Evolutionary conservation across 768 basidiomycete species (phyloP), one percentile per base, ranked within the genome.

Genomic region (Suillus subalutaceus): DNA sequence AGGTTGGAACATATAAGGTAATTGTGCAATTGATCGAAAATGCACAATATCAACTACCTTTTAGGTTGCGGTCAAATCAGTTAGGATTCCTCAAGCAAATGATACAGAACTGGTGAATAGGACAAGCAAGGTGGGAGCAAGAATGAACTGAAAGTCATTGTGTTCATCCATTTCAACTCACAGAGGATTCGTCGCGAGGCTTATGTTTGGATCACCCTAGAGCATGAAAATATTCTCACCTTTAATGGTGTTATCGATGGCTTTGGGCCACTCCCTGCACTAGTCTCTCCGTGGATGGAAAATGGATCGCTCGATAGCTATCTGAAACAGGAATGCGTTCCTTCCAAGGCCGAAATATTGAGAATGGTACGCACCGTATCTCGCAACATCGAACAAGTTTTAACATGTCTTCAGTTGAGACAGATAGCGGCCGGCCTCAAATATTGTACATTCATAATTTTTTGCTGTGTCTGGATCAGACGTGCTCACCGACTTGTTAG

Each of bases 231-330:
- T 41, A 62, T 75, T 13, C 56, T 75, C 7, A 68, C 62, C 0
- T 61, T 75, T 6, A 63, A 63, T 64, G 74, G 74, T 15, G 53
- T 70, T 16, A 57, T 63, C 8, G 37, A 60, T 10, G 69, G 63
- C 15, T 75, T 74, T 67, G 74, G 74, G 12, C 66, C 44, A 12
- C 66, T 73, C 26, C 63, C 62, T 12, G 66, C 74, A 6, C 9
- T 74, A 44, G 69, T 77, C 40, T 71, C 74, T 59, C 73, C 71
- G 1, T 78, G 71, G 72, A 72, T 73, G 65, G 52, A 61, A 37
- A 78, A 74, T 2, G 78, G 78, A 12, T 72, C 79, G 55, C 63
- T 82, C 3, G 53, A 65, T 38, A 67, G 68, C n/a, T 80, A 76
- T 63, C 57, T 82, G 23, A 66, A 66, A 12, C 44, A 20, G 37